These are phyloP conservation scores for Marasmius tenuissimus DNA, from an alignment of 1,284 basidiomycete species.

Conservation along the genomic window DNA sequence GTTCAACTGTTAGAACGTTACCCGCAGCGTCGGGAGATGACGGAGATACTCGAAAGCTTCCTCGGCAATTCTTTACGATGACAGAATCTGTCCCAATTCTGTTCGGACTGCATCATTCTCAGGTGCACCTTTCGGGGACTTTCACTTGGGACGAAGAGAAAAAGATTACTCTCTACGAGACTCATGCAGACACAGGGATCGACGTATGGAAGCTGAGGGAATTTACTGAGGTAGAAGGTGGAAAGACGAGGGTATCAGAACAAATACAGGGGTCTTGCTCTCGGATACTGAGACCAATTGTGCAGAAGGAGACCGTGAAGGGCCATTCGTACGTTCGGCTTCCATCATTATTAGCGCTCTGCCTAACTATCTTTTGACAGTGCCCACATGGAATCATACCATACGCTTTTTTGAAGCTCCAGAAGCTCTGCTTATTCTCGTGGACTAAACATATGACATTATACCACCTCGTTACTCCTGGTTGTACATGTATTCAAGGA, in stretches of 20 bases:
- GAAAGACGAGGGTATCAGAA: conserved; percentile 30
- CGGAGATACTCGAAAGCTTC: conserved; percentile 10
- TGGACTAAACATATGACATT: too few relatives aligned
- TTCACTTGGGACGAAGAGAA: conserved; percentile 32
- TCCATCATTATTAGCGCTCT: not conserved
- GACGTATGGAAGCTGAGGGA: conserved; percentile 31
- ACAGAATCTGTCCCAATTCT: conserved; percentile 31
- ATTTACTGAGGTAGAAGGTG: conserved; percentile 24
- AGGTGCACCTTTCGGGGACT: conserved; percentile 28
- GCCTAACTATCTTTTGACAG: conserved; percentile 11
- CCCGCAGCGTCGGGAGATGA: conserved; percentile 1
- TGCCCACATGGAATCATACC: conserved; percentile 29
- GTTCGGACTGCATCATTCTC: conserved; percentile 26
- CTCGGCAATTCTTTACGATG: conserved; percentile 31
- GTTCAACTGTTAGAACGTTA: conserved; percentile 17
- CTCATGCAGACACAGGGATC: conserved; percentile 22
- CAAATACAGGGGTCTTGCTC: conserved; percentile 31
- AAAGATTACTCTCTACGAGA: conserved; percentile 30
- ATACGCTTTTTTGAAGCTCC: conserved; percentile 18
- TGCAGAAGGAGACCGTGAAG: conserved; percentile 25
- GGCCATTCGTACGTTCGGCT: conserved; percentile 27
- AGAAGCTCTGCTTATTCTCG: not conserved
- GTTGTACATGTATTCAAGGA: not conserved
- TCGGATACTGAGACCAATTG: conserved; percentile 23
- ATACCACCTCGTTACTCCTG: too few relatives aligned